A percentile compares a stretch with the other conserved stretches of the same genome.
phyloP scores from a whole-genome alignment of 768 basidiomycete genomes.

The Pisolithus orientalis region DNA sequence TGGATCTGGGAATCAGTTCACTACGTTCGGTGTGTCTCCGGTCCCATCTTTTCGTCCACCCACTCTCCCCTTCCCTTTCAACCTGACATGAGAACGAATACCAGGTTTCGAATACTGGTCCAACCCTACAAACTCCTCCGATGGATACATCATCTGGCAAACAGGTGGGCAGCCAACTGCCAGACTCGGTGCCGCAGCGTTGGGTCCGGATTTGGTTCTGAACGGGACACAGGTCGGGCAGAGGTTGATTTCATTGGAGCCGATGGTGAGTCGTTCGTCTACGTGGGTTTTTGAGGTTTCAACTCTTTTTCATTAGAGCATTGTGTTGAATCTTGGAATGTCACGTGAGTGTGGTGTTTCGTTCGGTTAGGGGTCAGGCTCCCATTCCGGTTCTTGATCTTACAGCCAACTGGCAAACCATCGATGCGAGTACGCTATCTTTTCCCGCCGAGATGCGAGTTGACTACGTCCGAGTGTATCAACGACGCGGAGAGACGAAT shows the following conservation, averaged over 20 bases:
- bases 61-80: no score
- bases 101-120: slow-evolving; percentile 73
- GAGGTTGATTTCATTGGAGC: slow-evolving; percentile 50
- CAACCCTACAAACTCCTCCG: slow-evolving; percentile 44
- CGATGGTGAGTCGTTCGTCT: slow-evolving; percentile 30
- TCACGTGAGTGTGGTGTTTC: slow-evolving; percentile 34
- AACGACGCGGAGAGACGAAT: slow-evolving; percentile 34
- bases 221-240: slow-evolving; percentile 49
- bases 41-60: neutral
- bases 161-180: slow-evolving; percentile 47
- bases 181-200: slow-evolving; percentile 47
- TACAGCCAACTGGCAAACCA: slow-evolving; percentile 59
- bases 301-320: slow-evolving; percentile 9
- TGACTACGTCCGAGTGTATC: slow-evolving; percentile 62
- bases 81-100: no score
- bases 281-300: slow-evolving; percentile 16
- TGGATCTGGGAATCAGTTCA: slow-evolving; percentile 47
- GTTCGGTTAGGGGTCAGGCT: neutral
- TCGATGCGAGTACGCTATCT: slow-evolving; percentile 37
- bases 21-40: slow-evolving; percentile 38
- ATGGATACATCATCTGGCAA: slow-evolving; percentile 74
- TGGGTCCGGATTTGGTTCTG: slow-evolving; percentile 36
- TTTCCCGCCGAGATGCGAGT: slow-evolving; percentile 48
- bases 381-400: neutral
- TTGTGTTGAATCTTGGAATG: slow-evolving; percentile 59